Evolutionary conservation across 306 rosid species (phyloP), one percentile per base, ranked within the genome.

Genomic region (Dryas octopetala): DNA sequence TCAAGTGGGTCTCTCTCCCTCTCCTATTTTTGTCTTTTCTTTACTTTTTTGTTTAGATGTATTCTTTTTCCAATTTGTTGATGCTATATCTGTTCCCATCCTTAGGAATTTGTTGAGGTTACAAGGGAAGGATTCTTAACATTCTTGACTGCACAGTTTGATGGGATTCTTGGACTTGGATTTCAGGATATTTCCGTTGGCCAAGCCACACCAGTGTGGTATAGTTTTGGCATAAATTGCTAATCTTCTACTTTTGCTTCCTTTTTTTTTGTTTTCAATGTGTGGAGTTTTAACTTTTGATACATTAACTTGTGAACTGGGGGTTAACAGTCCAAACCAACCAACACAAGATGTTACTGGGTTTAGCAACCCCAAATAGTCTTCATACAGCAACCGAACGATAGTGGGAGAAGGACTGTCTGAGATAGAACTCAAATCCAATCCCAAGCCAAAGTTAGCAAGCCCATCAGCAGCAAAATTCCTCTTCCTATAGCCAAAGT

Each of bases 131-230:
- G 86, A 19, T 44, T 79, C 50, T 7, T 79, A 1, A 14, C 86
- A 54, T 77, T 85, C 67, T 68, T 85, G 47, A 62, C 54, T 10
- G 32, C 82, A 5, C 59, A 53, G 78, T 82, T 79, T 80, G 89
- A 85, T 79, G 89, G 89, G 55, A 57, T 85, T 71, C 80, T 85
- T 76, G 89, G 89, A 61, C 89, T 85, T 77, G 89, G 89, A 75
- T 82, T 85, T 75, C 80, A 61, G 69, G 86, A 82, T 64, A 77
- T 76, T 43, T 76, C 89, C 15, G 68, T 77, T 51, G 84, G 84
- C 47, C 59, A 70, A 60, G 81, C 80, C 78, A 80, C 78, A 41
- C 89, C 89, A 65, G 79, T 85, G 50, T 85, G 89, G 86, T 85
- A 85, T 55, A 44, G 11, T 68, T 23, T 71, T 47, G 10, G 61